A percentile compares a stretch with the other conserved stretches of the same genome.
Conservation (phyloP, 306 rosid genomes). For the Castanea mollissima region DNA sequence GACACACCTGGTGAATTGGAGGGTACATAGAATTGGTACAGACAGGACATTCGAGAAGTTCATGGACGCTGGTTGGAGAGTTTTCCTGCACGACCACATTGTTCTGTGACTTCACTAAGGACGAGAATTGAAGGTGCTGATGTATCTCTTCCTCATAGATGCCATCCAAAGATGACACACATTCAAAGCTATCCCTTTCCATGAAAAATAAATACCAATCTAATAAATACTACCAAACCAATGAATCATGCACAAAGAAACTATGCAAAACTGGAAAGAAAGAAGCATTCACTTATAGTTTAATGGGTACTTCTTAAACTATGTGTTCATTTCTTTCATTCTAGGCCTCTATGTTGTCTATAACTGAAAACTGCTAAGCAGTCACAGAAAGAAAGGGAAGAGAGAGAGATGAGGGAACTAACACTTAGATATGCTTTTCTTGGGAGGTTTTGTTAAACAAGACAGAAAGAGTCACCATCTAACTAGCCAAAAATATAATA, state of each 20-base stretch:
- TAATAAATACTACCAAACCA: background rate
- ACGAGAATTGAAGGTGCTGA: conserved; percentile 1
- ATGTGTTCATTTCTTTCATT: background rate
- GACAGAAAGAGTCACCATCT: conserved; percentile 17
- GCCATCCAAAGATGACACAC: conserved; percentile 17
- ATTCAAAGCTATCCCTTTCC: conserved; percentile 11
- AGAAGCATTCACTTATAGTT: background rate
- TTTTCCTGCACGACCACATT: background rate
- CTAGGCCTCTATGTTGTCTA: background rate
- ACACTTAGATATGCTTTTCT: conserved; percentile 14
- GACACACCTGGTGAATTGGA: conserved; percentile 31
- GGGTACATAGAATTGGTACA: conserved; percentile 33
- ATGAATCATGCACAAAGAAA: background rate
- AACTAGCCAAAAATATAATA: conserved; percentile 7
- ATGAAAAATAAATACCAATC: background rate
- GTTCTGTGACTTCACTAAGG: background rate
- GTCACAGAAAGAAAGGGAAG: conserved; percentile 2
- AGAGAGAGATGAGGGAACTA: background rate
- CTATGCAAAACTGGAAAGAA: background rate
- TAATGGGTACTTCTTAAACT: background rate
- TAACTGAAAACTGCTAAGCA: background rate
- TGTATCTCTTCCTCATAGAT: conserved; percentile 10
- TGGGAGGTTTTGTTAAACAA: conserved; percentile 14
- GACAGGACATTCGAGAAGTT: conserved; percentile 26
- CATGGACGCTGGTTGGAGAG: conserved; percentile 15